Percentiles rank a stretch among this genome's conserved stretches.
Evolutionary conservation across 306 rosid species (phyloP).

Genomic region (Mimosa pudica): DNA sequence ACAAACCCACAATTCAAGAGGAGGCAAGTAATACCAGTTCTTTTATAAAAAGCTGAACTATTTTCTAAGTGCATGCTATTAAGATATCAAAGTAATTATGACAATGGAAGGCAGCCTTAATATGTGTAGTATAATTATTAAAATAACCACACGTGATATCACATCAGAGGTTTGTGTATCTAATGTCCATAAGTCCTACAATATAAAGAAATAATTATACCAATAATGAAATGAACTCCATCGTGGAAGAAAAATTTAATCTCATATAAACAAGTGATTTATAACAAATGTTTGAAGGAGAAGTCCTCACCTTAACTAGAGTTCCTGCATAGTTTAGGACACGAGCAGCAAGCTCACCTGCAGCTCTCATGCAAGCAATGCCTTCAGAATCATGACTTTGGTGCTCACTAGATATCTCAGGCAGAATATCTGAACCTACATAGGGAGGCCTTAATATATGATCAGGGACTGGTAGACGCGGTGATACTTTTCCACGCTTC

Average conservation of each 20-base stretch:
- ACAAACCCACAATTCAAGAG: constrained; percentile 12
- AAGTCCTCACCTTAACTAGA: constrained; percentile 71
- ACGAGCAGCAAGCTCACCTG: constrained; percentile 90
- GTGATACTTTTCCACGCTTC: constrained; percentile 84
- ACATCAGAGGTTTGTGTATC: background rate
- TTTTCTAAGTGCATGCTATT: background rate
- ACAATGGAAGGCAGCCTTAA: background rate
- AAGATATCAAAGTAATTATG: background rate
- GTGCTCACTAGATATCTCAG: constrained; percentile 72
- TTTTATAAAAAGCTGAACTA: background rate
- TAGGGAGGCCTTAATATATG: constrained; percentile 87
- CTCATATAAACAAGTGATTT: constrained; percentile 16
- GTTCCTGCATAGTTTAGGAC: constrained; percentile 87
- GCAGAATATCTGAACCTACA: constrained; percentile 66
- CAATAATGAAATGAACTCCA: background rate
- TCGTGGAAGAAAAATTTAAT: constrained; percentile 25
- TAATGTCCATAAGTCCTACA: constrained; percentile 9
- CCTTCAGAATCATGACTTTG: constrained; percentile 85
- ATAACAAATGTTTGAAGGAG: constrained; percentile 17
- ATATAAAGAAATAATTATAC: constrained; percentile 1
- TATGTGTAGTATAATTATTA: constrained; percentile 5
- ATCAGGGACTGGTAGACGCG: constrained; percentile 80
- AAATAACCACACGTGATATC: background rate
- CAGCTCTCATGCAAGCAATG: constrained; percentile 76
- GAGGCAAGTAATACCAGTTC: constrained; percentile 18